A percentile compares a stretch with the other conserved stretches of the same genome.
These are phyloP conservation scores for Hygrocybe punicea DNA, from an alignment of 768 basidiomycete species.

Conservation along the genomic window DNA sequence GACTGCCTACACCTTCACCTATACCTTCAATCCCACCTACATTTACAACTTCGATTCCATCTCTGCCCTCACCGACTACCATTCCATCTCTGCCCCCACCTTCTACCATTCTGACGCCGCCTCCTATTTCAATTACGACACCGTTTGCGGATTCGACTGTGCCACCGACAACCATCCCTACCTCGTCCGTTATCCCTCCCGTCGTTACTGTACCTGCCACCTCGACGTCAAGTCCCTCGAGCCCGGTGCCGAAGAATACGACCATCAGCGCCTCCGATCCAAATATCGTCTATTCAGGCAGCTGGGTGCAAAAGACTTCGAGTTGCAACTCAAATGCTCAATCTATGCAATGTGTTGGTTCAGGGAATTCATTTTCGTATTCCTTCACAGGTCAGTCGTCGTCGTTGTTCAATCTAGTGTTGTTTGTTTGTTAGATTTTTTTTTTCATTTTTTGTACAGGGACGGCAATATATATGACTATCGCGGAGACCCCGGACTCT, in stretches of 20 bases:
- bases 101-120: no score
- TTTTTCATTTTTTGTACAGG: neutral
- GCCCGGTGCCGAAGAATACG: neutral
- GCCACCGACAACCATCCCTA: neutral
- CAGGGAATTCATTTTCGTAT: neutral
- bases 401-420: neutral
- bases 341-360: neutral
- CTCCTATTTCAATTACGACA: no score
- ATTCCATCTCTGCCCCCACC: no score
- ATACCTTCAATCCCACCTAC: neutral
- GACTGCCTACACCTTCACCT: neutral
- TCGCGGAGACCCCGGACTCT: no score
- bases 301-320: neutral
- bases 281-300: neutral
- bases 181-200: neutral
- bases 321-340: neutral
- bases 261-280: neutral
- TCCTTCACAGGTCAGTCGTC: neutral
- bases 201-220: neutral
- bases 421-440: neutral
- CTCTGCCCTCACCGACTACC: no score
- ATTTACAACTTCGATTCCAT: neutral
- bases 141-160: neutral
- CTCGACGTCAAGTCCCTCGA: no score
- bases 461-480: no score